Conservation (phyloP, 1,284 basidiomycete genomes). For the Coriolopsis trogii region DNA sequence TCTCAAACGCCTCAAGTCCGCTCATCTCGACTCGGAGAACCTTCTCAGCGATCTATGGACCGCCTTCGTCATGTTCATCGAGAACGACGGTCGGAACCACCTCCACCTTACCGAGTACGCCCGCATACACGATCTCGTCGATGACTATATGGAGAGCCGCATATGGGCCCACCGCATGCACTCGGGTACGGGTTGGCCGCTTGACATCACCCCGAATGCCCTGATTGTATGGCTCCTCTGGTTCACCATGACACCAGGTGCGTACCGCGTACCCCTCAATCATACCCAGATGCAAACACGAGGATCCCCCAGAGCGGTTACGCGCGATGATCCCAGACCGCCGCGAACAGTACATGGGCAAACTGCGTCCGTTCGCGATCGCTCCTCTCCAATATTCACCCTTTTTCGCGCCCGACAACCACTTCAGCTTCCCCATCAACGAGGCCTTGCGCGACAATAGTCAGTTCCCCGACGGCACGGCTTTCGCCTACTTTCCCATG, state of each 20-base stretch:
- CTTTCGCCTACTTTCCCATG: slow-evolving; percentile 47
- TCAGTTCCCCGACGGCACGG: slow-evolving; percentile 56
- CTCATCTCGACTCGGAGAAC: slow-evolving; percentile 37
- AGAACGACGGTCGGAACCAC: slow-evolving; percentile 78
- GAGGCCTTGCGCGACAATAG: slow-evolving; percentile 30
- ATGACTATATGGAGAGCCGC: slow-evolving; percentile 45
- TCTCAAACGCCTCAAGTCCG: slow-evolving; percentile 44
- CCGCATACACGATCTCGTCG: slow-evolving; percentile 49
- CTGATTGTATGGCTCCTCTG: slow-evolving; percentile 68
- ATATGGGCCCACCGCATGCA: slow-evolving; percentile 47
- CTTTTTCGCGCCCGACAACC: slow-evolving; percentile 60
- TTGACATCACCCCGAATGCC: slow-evolving; percentile 49
- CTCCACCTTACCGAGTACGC: slow-evolving; percentile 56
- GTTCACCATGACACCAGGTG: slow-evolving; percentile 57
- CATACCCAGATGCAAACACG: too few relatives aligned
- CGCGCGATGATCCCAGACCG: slow-evolving; percentile 40
- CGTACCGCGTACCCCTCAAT: slow-evolving; percentile 22
- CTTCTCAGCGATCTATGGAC: slow-evolving; percentile 54
- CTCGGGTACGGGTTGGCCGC: slow-evolving; percentile 54
- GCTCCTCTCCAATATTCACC: slow-evolving; percentile 50
- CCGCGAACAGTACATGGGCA: slow-evolving; percentile 48
- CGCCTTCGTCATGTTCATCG: slow-evolving; percentile 67
- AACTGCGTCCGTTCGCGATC: slow-evolving; percentile 61
- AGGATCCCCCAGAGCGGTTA: slow-evolving; percentile 54
- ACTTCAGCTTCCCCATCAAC: slow-evolving; percentile 55